phyloP scores from a whole-genome alignment of 352 stramenopile species.

The Lagenidium sp. region DNA sequence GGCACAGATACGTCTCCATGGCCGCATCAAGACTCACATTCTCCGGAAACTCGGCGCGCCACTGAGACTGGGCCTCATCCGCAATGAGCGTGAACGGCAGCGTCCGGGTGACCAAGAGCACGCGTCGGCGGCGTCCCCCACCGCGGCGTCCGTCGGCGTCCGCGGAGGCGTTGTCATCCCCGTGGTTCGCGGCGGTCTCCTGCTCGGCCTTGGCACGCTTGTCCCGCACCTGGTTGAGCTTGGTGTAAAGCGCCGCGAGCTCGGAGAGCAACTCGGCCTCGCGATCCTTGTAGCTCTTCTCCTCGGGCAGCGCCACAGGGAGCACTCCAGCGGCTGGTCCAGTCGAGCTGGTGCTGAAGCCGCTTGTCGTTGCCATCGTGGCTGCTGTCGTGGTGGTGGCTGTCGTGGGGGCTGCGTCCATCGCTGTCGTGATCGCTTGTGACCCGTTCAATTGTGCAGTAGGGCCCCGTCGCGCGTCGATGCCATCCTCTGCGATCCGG shows the following conservation, averaged over 20 bases:
- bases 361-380: no score
- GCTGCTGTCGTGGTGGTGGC: no score
- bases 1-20: conserved; percentile 67
- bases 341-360: no score
- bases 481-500: no score
- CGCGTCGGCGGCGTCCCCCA: conserved; percentile 42
- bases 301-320: no score
- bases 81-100: conserved; percentile 73
- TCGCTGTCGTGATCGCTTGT: no score
- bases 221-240: conserved; percentile 76
- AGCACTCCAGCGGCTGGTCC: no score
- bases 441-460: no score
- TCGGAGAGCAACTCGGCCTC: conserved; percentile 58
- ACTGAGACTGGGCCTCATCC: conserved; percentile 73
- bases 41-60: conserved; percentile 72
- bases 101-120: conserved; percentile 68
- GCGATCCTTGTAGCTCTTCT: conserved; percentile 52
- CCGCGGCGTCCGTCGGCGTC: no score
- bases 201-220: conserved; percentile 67
- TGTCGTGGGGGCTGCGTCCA: no score
- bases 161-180: conserved; percentile 9
- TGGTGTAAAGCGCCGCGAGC: conserved; percentile 67
- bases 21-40: conserved; percentile 59
- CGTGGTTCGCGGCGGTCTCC: conserved; percentile 18
- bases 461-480: no score